phyloP scores from a whole-genome alignment of 345 rosid genomes.

The Arabidopsis arenosa region DNA sequence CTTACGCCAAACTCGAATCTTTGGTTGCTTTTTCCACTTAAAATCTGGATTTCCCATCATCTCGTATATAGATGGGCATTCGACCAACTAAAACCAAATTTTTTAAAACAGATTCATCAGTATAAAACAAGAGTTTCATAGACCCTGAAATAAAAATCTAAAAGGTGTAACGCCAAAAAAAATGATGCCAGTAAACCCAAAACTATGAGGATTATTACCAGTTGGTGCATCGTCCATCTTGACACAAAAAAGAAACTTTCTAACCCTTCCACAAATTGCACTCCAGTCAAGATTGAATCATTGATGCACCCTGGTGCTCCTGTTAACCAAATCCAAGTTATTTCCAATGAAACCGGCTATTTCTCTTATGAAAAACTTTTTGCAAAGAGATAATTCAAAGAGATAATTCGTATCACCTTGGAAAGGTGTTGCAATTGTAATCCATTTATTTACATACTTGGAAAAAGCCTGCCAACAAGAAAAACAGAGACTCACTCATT shows the following conservation, averaged over 20 bases:
- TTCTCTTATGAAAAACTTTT: conserved; percentile 11
- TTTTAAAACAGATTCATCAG: conserved; percentile 14
- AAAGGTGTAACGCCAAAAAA: background rate
- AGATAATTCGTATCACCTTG: conserved; percentile 59
- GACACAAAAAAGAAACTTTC: conserved; percentile 87
- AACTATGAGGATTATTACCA: conserved; percentile 59
- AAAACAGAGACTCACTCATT: conserved; percentile 4
- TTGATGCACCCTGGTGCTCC: conserved; percentile 91
- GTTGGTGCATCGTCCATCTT: conserved; percentile 93
- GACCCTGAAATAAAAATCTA: background rate
- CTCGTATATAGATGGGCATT: conserved; percentile 90
- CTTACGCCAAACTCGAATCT: conserved; percentile 78
- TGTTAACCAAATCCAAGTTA: conserved; percentile 49
- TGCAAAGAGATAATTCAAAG: background rate
- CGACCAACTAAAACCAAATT: conserved; percentile 60
- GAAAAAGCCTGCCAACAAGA: conserved; percentile 67
- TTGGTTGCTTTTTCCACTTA: conserved; percentile 68
- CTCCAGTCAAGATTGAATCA: conserved; percentile 86
- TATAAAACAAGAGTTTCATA: conserved; percentile 20
- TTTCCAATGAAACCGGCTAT: background rate
- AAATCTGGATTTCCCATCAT: conserved; percentile 88
- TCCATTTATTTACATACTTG: conserved; percentile 83
- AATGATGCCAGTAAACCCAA: background rate
- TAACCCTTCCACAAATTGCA: conserved; percentile 91
- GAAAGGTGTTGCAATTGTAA: conserved; percentile 85